phyloP scores from a whole-genome alignment of 208 protist genomes.

The Naegleria gruberi region DNA sequence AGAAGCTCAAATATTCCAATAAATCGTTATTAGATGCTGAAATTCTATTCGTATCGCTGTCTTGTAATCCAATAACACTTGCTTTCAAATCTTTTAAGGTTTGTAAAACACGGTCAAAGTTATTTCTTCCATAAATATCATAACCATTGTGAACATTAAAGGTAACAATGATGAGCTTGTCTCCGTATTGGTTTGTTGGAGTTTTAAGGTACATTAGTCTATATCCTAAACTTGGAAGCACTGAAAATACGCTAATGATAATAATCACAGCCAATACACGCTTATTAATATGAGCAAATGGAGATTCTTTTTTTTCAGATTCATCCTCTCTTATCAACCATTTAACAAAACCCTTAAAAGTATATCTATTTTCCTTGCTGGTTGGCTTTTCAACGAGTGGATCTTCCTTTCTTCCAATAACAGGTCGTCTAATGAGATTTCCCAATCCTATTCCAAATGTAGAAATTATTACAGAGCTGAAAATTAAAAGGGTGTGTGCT shows the following conservation, averaged over 20 bases:
- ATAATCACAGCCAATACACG: background rate
- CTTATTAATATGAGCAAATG: background rate
- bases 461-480: background rate
- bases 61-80: background rate
- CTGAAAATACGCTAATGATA: background rate
- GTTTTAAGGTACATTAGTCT: background rate
- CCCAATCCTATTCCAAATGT: background rate
- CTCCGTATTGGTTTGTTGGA: background rate
- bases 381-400: background rate
- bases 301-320: background rate
- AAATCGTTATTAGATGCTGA: background rate
- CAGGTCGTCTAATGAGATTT: background rate
- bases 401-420: background rate
- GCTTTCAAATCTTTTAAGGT: background rate
- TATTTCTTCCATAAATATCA: background rate
- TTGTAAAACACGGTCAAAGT: background rate
- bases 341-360: background rate
- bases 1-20: background rate
- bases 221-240: background rate
- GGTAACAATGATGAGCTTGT: background rate
- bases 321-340: background rate
- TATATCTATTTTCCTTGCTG: background rate
- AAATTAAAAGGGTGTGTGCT: background rate
- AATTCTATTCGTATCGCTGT: background rate
- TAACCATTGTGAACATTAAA: conserved; percentile 12